Conservation (phyloP, 768 basidiomycete species). For the Trametes elegans region DNA sequence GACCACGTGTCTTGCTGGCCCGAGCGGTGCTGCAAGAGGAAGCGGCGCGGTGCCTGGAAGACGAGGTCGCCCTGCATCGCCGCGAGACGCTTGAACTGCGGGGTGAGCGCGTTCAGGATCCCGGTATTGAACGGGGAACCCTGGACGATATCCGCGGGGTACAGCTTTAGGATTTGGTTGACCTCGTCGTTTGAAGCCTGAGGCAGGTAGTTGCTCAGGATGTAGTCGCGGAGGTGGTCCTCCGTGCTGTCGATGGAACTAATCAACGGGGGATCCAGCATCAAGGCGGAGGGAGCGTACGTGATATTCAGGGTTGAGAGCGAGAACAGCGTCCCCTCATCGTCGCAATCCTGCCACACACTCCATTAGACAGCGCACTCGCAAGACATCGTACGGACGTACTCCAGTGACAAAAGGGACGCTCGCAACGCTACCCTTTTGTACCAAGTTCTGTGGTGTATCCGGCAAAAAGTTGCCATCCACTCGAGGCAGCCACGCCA, state of each 20-base stretch:
- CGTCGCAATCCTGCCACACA: constrained; percentile 42
- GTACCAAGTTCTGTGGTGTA: constrained; percentile 37
- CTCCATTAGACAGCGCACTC: neutral
- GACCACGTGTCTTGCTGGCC: constrained; percentile 42
- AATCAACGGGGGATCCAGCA: neutral
- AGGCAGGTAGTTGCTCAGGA: constrained; percentile 26
- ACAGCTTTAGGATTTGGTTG: constrained; percentile 20
- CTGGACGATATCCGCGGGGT: constrained; percentile 36
- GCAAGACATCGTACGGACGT: neutral
- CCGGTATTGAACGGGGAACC: constrained; percentile 56
- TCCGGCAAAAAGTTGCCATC: constrained; percentile 50
- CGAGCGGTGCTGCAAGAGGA: constrained; percentile 40
- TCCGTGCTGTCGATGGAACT: constrained; percentile 23
- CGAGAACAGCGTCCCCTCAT: constrained; percentile 51
- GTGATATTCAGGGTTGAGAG: constrained; percentile 28
- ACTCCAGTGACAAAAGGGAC: constrained; percentile 47
- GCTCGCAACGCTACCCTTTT: constrained; percentile 44
- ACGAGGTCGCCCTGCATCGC: constrained; percentile 49
- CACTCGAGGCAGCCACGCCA: constrained; percentile 49
- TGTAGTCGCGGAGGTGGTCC: constrained; percentile 11
- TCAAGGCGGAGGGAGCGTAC: constrained; percentile 16
- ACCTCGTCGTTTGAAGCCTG: constrained; percentile 12
- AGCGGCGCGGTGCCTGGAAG: constrained; percentile 49
- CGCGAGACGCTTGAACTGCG: constrained; percentile 51
- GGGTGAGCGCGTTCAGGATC: constrained; percentile 43